Conservation (phyloP, 208 protist species). For the Crithidia brevicula region DNA sequence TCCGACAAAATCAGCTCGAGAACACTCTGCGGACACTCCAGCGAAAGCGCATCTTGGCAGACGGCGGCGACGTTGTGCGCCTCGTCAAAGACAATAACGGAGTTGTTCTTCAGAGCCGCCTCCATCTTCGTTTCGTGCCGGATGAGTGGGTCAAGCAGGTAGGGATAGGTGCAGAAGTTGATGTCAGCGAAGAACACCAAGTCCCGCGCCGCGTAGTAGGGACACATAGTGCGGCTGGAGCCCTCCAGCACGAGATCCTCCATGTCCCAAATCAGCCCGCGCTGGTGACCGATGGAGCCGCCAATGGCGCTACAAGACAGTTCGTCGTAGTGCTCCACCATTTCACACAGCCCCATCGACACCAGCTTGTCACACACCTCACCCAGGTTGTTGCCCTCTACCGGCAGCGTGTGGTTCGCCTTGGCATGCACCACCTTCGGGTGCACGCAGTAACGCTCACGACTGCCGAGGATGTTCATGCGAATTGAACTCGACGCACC, state of each 20-base stretch:
- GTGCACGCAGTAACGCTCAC: constrained; percentile 96
- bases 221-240: constrained; percentile 74
- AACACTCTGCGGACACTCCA: constrained; percentile 40
- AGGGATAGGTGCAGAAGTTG: constrained; percentile 97
- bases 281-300: constrained; percentile 33
- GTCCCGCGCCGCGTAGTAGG: constrained; percentile 94
- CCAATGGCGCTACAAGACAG: constrained; percentile 61
- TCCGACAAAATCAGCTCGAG: constrained; percentile 56
- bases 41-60: constrained; percentile 73
- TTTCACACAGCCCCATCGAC: constrained; percentile 67
- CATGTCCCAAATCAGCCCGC: constrained; percentile 80
- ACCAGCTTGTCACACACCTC: constrained; percentile 87
- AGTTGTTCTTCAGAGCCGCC: constrained; percentile 63
- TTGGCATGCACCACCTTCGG: constrained; percentile 48
- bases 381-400: constrained; percentile 82
- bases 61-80: constrained; percentile 93
- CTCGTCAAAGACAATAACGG: constrained; percentile 96
- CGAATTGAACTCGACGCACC: constrained; percentile 42
- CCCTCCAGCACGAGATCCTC: constrained; percentile 93
- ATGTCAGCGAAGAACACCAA: constrained; percentile 89
- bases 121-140: constrained; percentile 87
- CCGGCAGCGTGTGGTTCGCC: constrained; percentile 53
- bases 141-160: constrained; percentile 95
- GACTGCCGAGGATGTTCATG: constrained; percentile 94
- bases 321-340: constrained; percentile 56